These are phyloP conservation scores for Coelastrella sp. DNA, from an alignment of 139 green algal species.

Conservation along the genomic window DNA sequence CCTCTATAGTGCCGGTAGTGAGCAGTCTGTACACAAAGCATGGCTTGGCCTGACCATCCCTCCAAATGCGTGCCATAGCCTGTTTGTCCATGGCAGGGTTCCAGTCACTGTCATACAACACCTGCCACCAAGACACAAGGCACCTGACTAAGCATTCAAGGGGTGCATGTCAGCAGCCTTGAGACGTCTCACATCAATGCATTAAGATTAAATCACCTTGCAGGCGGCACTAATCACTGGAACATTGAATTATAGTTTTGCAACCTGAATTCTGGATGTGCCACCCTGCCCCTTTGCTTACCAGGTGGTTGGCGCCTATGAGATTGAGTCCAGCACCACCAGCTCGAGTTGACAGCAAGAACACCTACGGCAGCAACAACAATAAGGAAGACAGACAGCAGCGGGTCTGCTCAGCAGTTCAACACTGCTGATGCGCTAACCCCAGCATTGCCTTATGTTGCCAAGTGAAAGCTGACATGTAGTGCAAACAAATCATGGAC, in stretches of 20 bases:
- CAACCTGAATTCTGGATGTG: too few species aligned
- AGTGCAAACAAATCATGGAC: too few species aligned
- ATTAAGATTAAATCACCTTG: too few species aligned
- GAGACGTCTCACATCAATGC: too few species aligned
- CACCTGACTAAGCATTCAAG: conserved; percentile 43
- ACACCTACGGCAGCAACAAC: conserved; percentile 68
- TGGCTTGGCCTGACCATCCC: conserved; percentile 84
- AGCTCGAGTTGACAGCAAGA: conserved; percentile 87
- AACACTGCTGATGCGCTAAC: background rate
- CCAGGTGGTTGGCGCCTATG: conserved; percentile 80
- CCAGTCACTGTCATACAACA: conserved; percentile 66
- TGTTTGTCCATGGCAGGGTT: conserved; percentile 77
- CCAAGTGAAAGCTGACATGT: too few species aligned
- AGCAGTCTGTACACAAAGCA: conserved; percentile 87
- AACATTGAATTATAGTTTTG: too few species aligned
- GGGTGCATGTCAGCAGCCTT: background rate
- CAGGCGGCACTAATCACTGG: too few species aligned
- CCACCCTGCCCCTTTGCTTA: too few species aligned
- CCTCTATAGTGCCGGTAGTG: conserved; percentile 87
- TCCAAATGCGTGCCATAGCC: conserved; percentile 89
- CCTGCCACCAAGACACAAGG: conserved; percentile 67
- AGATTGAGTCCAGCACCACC: conserved; percentile 93
- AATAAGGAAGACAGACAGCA: background rate
- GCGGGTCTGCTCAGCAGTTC: background rate
- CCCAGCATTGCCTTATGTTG: too few species aligned